Evolutionary conservation across 345 rosid genomes (phyloP).

Genomic region (Brassica incana): DNA sequence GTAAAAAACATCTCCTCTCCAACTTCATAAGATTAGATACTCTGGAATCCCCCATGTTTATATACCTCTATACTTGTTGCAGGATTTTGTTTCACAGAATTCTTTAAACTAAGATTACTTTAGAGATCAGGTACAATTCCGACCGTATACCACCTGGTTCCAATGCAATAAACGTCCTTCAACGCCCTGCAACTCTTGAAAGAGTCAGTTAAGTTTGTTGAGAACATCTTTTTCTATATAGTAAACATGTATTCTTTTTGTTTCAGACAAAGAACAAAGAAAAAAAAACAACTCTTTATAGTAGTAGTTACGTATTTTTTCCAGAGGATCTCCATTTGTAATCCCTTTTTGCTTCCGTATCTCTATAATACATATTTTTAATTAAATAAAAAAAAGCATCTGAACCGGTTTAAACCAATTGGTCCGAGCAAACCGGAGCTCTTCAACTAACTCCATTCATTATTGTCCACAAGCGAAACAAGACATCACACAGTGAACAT

Average conservation of each 20-base stretch:
- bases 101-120: constrained; percentile 36
- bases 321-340: background rate
- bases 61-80: background rate
- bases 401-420: constrained; percentile 2
- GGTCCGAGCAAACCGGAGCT: constrained; percentile 28
- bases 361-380: background rate
- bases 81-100: constrained; percentile 35
- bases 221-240: constrained; percentile 7
- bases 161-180: constrained; percentile 35
- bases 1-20: background rate
- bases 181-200: constrained; percentile 2
- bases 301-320: constrained; percentile 14
- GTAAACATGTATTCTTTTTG: constrained; percentile 35
- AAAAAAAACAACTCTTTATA: background rate
- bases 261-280: constrained; percentile 7
- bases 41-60: background rate
- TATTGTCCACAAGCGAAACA: constrained; percentile 10
- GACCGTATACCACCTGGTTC: constrained; percentile 2
- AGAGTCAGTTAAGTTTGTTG: constrained; percentile 38
- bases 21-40: background rate
- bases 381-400: background rate
- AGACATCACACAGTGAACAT: constrained; percentile 28
- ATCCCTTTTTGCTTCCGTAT: background rate
- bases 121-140: constrained; percentile 11
- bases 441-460: constrained; percentile 27